Percentiles rank a stretch among this genome's conserved stretches.
phyloP scores from a whole-genome alignment of 2,329 filamentous ascomycete genomes.

The Dactylonectria macrodidyma region DNA sequence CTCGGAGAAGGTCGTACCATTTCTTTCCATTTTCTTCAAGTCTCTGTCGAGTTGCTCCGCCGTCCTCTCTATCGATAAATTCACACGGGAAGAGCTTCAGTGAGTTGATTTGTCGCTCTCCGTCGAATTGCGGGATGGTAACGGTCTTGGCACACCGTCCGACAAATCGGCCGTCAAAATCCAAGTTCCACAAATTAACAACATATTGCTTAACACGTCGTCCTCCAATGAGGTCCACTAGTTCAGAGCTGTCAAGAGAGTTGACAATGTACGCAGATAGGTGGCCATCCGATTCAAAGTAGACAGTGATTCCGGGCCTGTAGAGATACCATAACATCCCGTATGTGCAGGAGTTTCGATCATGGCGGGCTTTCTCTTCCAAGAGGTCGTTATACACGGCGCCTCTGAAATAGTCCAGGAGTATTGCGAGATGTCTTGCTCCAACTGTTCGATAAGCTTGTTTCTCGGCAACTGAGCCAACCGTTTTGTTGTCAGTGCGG shows the following conservation, averaged over 20 bases:
- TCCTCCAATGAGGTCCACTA: background rate
- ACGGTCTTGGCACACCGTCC: background rate
- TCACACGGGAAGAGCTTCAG: background rate
- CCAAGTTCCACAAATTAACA: background rate
- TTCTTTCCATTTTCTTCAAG: conserved; percentile 2
- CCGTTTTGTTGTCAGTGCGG: background rate
- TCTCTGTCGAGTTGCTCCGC: background rate
- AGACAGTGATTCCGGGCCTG: background rate
- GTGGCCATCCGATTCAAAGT: background rate
- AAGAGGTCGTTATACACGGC: background rate
- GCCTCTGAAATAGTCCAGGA: background rate
- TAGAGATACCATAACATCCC: conserved; percentile 4
- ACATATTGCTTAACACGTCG: background rate
- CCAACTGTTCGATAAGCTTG: background rate
- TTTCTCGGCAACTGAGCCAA: background rate
- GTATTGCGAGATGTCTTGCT: background rate
- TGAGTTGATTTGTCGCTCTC: conserved; percentile 5
- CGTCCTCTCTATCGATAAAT: background rate
- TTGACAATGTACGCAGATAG: background rate
- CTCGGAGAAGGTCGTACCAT: conserved; percentile 2
- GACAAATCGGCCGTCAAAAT: background rate
- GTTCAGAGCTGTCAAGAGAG: background rate
- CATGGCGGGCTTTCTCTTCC: background rate
- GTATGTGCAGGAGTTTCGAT: background rate
- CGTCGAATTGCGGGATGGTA: background rate